Base-by-base conservation (phyloP, 306 rosid species). In the Datisca glomerata region DNA sequence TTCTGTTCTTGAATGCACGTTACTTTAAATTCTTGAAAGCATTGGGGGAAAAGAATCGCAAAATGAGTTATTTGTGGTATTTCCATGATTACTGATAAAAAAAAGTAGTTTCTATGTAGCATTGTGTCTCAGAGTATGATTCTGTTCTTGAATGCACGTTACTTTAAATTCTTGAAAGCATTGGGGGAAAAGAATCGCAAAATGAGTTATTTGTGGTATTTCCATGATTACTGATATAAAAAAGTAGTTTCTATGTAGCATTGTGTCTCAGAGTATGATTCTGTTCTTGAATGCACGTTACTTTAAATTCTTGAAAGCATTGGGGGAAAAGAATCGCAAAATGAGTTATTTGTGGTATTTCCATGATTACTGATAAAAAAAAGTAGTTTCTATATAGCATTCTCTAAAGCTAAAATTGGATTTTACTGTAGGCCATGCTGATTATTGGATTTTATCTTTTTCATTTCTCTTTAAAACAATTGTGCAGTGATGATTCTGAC, bases 101-200 rank as follows among this genome's bases (percentile, higher is more conserved):
- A n/a, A n/a, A n/a, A n/a, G n/a, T n/a, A n/a, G n/a, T n/a, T n/a
- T n/a, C n/a, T n/a, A n/a, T n/a, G n/a, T n/a, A n/a, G n/a, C n/a
- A n/a, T n/a, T n/a, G 97, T 19, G 97, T 83, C 49, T 66, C 97
- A 52, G 97, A 83, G 95, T 89, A 80, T 21, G 93, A 45, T 43
- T 62, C 58, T 49, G 43, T 40, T 47, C 57, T 67, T 57, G 17
- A 18, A 29, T 56, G 49, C n/a, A 18, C 21, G 50, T 18, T 53
- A 18, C 7, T 21, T 51, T 18, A 4, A 0, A 38, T 43, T 51
- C 20, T 24, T 45, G 18, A 24, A 5, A 24, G 16, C 18, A 17
- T 23, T 21, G 25, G 19, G 36, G 15, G 34, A 31, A 18, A 18
- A 11, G 14, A 43, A 24, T 1, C n/a, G n/a, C n/a, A n/a, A n/a